Evolutionary conservation across 2,329 filamentous ascomycete genomes (phyloP), one percentile per base, ranked within the genome.

Genomic region (Claviceps maximensis): DNA sequence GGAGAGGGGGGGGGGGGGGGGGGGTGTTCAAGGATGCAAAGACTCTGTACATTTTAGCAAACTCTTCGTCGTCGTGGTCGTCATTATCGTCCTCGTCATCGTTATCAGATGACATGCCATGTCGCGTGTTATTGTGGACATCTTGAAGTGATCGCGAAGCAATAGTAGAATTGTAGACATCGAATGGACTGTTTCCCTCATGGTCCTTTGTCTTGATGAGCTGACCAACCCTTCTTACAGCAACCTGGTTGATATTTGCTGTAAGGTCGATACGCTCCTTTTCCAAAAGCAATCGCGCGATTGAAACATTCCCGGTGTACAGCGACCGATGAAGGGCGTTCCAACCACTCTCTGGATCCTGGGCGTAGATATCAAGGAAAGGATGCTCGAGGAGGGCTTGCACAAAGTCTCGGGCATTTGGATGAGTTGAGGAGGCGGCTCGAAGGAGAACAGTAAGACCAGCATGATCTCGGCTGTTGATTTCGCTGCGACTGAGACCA

Each of bases 171-270:
- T 88, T 86, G 62, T 95, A 97, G 12, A 98, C 72, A 65, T 97
- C 93, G 59, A 97, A 91, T 0, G 93, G 91, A 59, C 89, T 95
- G 63, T 94, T 89, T 10, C 91, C 91, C 69, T 97, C 93, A 54
- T 87, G 83, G 63, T 98, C 93, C 67, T 97, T 98, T 50, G 93
- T 88, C 71, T 95, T 96, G 62, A 96, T 90, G 44, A 97, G 71
- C 29, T 84, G 84, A 10, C 84, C 83, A 33, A 83, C 79, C 61
- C 81, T 81, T 58, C 80, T 75, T 19, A 79, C 73, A 15, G 75
- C 77, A 25, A 76, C 76, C 19, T 77, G 72, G 7, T 46, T 54
- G 27, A 80, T 79, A 57, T 83, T 82, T 44, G 82, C 75, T 3
- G 69, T 74, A 58, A 77, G 62, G 52, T 89, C 82, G 40, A 77